Base-by-base conservation (phyloP, 164 flowering plant genomes). In the Umbellularia californica region DNA sequence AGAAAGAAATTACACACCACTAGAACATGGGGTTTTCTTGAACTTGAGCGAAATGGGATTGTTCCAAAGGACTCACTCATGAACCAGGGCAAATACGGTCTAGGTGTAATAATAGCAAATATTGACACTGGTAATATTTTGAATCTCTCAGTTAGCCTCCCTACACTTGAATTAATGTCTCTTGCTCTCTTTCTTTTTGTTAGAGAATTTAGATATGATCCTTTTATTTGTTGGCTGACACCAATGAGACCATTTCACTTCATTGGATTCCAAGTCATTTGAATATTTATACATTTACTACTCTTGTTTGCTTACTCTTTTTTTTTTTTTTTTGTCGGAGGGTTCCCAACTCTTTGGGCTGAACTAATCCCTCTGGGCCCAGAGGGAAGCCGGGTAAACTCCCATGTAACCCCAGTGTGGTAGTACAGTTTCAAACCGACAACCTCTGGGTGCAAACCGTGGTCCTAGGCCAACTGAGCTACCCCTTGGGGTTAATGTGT, bases 51-150 rank as follows among this genome's bases (percentile, higher is more conserved):
- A 13, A 60, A 82, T 75, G 89, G 87, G 2, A 22, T 5, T 15
- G 66, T 84, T 65, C 80, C 74, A 3, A 0, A 77, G 1, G 1
- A n/a, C 4, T 90, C 97, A 0, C 50, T 88, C 4, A 89, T 92
- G 95, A 71, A 70, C 28, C 81, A 85, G 75, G 95, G 88, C 0
- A 85, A 85, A 70, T 92, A 82, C 62, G 97, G 97, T 15, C 86
- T 85, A 86, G 89, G 88, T 70, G 73, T 83, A 11, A 90, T 92
- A 30, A 89, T 90, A 14, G 97, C 77, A 72, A 90, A 89, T 77
- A 79, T 92, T 23, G 97, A 92, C 65, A 84, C 90, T 0, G 97
- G 97, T 90, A 66, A 23, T 25, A 4, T 50, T 6, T 11, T 25
- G n/a, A 6, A 11, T 47, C 27, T 41, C 11, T 24, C 9, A 17